Evolutionary conservation across 2,329 filamentous ascomycete species (phyloP), one percentile per base, ranked within the genome.

Genomic region (Trichoderma hamatum): DNA sequence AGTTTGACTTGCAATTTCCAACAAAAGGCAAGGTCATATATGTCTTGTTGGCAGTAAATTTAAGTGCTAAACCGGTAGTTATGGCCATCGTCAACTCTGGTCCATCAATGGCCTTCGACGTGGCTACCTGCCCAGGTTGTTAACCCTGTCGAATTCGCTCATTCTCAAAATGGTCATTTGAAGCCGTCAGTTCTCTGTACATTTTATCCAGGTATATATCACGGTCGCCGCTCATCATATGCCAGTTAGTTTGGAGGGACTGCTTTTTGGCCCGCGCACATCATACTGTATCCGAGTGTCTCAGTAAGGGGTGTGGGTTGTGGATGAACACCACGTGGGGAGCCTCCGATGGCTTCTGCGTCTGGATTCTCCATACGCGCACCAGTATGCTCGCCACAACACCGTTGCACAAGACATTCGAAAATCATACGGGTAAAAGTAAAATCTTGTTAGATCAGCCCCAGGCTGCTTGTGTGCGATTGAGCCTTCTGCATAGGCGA

Each of bases 271-370:
- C 32, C 62, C 52, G 21, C 28, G 26, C 36, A 56, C 46, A 65
- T 66, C 52, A 46, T 19, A n/a, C n/a, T n/a, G n/a, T n/a, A 30
- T 46, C 34, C 30, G 36, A 52, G 30, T 26, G 62, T 69, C 62
- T 69, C 68, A 55, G 55, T 28, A 14, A 21, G n/a, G 28, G 32
- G 58, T 16, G 55, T 28, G 24, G 52, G 36, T 46, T 30, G 54
- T 19, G 68, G 34, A 51, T 28, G 46, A 67, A 6, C n/a, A 55
- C 55, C 62, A 69, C 68, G 62, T 69, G 62, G 68, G 34, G 34
- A 26, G 19, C 24, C 16, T 21, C 55, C 46, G 61, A 66, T 66
- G 21, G 34, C 19, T 65, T 59, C 43, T 34, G 34, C 56, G 21
- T 36, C 49, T 28, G 36, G 30, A 24, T 68, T 28, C 60, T 32